phyloP scores from a whole-genome alignment of 768 basidiomycete species.

The Termitomyces titanicus region DNA sequence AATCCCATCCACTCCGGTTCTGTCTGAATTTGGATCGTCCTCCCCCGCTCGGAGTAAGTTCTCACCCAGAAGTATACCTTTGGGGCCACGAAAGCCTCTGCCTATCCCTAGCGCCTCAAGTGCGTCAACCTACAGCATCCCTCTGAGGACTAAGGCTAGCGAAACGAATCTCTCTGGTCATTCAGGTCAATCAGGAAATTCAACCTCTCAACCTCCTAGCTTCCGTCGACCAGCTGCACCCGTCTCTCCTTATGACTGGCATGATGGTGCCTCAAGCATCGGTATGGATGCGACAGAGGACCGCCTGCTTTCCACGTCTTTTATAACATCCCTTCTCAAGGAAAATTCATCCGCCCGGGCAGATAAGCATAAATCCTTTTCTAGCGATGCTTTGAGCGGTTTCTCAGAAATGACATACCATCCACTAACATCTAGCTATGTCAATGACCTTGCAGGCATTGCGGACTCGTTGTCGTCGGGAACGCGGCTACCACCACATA shows the following conservation, averaged over 20 bases:
- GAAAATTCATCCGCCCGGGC: slow-evolving; percentile 32
- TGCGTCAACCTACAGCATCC: neutral
- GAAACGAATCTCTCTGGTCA: slow-evolving; percentile 1
- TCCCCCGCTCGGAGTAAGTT: slow-evolving; percentile 21
- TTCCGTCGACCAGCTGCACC: slow-evolving; percentile 14
- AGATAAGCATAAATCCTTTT: slow-evolving; percentile 26
- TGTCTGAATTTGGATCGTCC: slow-evolving; percentile 27
- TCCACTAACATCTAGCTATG: slow-evolving; percentile 27
- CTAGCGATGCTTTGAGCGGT: slow-evolving; percentile 43
- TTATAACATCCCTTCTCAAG: slow-evolving; percentile 55
- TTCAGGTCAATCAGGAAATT: slow-evolving; percentile 1
- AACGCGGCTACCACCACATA: slow-evolving; percentile 1
- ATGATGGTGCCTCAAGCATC: slow-evolving; percentile 58
- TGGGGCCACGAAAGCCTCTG: slow-evolving; percentile 7
- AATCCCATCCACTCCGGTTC: slow-evolving; percentile 39
- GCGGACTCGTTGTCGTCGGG: slow-evolving; percentile 2
- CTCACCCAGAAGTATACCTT: slow-evolving; percentile 19
- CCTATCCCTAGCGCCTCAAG: slow-evolving; percentile 2
- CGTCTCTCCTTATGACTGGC: slow-evolving; percentile 51
- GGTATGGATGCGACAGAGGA: slow-evolving; percentile 55
- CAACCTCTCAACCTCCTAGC: neutral
- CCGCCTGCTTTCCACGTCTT: slow-evolving; percentile 53
- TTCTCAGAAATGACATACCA: slow-evolving; percentile 57
- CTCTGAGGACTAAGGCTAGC: slow-evolving; percentile 1
- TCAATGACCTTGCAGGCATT: slow-evolving; percentile 1